Conservation (phyloP, 192 early-diverging fungal genomes). For the Kickxella alabastrina region DNA sequence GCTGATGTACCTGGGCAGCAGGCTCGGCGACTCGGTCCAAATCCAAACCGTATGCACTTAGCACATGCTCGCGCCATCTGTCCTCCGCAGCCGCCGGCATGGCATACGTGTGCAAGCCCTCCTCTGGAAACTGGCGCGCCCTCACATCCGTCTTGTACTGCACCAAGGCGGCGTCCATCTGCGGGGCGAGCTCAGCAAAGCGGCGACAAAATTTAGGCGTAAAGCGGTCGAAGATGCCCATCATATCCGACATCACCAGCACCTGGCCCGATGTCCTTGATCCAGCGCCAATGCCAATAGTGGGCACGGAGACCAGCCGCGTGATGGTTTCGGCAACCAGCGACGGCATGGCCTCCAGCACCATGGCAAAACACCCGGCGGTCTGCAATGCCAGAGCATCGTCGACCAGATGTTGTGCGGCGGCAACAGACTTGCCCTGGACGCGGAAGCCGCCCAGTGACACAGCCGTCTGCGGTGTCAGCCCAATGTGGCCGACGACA, state of each 20-base stretch:
- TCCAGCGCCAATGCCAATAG: slow-evolving; percentile 98
- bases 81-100: slow-evolving; percentile 46
- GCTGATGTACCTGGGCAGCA: neutral
- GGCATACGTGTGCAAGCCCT: slow-evolving; percentile 69
- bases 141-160: slow-evolving; percentile 79
- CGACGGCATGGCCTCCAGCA: slow-evolving; percentile 89
- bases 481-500: slow-evolving; percentile 90
- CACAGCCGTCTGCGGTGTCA: slow-evolving; percentile 90
- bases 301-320: slow-evolving; percentile 71
- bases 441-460: slow-evolving; percentile 87
- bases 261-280: slow-evolving; percentile 87
- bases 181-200: slow-evolving; percentile 72
- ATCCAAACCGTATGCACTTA: slow-evolving; percentile 37
- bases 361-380: slow-evolving; percentile 86
- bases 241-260: slow-evolving; percentile 84
- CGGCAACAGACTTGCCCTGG: slow-evolving; percentile 81
- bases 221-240: slow-evolving; percentile 90
- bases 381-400: slow-evolving; percentile 87
- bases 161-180: slow-evolving; percentile 67
- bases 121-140: slow-evolving; percentile 67
- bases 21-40: slow-evolving; percentile 2
- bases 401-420: slow-evolving; percentile 71
- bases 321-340: slow-evolving; percentile 89
- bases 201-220: slow-evolving; percentile 91
- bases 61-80: slow-evolving; percentile 38